phyloP scores from a whole-genome alignment of 73 alveolate species.

The Paramecium sonneborni region DNA sequence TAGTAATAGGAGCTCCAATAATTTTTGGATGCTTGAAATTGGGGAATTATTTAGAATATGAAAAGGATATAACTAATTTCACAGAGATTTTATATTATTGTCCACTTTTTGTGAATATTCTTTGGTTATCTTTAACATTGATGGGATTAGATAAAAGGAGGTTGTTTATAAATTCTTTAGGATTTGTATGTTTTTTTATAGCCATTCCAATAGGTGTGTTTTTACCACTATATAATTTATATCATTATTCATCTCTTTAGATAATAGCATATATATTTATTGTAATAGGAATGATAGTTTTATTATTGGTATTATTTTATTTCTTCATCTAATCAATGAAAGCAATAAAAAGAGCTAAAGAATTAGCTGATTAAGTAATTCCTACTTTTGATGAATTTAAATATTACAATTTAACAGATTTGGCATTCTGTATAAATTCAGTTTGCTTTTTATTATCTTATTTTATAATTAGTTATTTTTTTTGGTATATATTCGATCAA shows the following conservation, averaged over 20 bases:
- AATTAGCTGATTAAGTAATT: background rate
- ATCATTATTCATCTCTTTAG: background rate
- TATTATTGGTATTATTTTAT: background rate
- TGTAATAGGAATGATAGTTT: background rate
- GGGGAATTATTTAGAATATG: background rate
- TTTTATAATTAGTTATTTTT: background rate
- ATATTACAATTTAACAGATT: background rate
- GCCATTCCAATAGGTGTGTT: conserved; percentile 54
- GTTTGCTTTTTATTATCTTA: background rate
- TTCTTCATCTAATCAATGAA: background rate
- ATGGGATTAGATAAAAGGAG: conserved; percentile 47
- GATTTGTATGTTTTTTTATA: background rate
- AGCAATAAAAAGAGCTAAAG: background rate
- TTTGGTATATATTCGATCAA: background rate
- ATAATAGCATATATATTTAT: background rate
- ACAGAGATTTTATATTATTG: background rate
- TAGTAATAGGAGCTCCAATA: background rate
- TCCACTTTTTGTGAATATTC: background rate
- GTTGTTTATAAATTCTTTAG: background rate
- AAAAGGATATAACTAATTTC: background rate
- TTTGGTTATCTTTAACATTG: background rate
- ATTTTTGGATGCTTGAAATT: conserved; percentile 4
- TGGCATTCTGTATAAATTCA: conserved; percentile 35
- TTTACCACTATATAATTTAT: background rate
- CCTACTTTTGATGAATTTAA: conserved; percentile 16